Percentiles rank a stretch among this genome's conserved stretches.
These are phyloP conservation scores for Cudoniella acicularis DNA, from an alignment of 495 filamentous ascomycete genomes.

Conservation along the genomic window DNA sequence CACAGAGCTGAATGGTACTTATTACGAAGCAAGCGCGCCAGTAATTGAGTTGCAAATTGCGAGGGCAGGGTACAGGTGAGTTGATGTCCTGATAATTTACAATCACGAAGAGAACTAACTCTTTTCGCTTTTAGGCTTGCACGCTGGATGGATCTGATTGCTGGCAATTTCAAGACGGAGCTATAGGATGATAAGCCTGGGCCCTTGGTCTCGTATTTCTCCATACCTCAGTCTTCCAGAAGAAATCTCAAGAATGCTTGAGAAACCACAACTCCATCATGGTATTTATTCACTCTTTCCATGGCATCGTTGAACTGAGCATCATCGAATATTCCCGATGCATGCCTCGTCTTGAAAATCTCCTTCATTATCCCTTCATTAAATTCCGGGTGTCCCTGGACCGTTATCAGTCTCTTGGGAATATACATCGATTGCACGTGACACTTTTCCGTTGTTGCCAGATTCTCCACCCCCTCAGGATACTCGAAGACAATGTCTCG, in stretches of 20 bases:
- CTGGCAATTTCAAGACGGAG: conserved; percentile 4
- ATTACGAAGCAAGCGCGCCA: conserved; percentile 58
- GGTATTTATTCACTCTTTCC: conserved; percentile 55
- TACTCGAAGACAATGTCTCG: conserved; percentile 68
- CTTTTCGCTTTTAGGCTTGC: conserved; percentile 11
- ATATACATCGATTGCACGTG: conserved; percentile 78
- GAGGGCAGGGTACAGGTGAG: conserved; percentile 62
- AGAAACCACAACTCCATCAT: conserved; percentile 73
- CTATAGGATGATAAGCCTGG: no score
- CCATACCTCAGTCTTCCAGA: conserved; percentile 37
- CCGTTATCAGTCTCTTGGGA: conserved; percentile 61
- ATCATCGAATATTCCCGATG: conserved; percentile 61
- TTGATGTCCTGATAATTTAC: no score
- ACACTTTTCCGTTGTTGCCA: conserved; percentile 67
- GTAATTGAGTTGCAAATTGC: conserved; percentile 72
- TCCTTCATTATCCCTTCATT: conserved; percentile 68
- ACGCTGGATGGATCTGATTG: conserved; percentile 24
- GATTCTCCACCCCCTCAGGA: conserved; percentile 55
- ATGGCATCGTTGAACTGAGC: conserved; percentile 63
- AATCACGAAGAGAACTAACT: background rate
- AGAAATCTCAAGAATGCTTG: conserved; percentile 72
- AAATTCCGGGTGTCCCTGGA: conserved; percentile 94
- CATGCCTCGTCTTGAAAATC: conserved; percentile 57
- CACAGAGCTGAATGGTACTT: conserved; percentile 56
- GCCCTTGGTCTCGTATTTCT: no score